Evolutionary conservation across 768 basidiomycete genomes (phyloP), one percentile per base, ranked within the genome.

Genomic region (Kwoniella europaea): DNA sequence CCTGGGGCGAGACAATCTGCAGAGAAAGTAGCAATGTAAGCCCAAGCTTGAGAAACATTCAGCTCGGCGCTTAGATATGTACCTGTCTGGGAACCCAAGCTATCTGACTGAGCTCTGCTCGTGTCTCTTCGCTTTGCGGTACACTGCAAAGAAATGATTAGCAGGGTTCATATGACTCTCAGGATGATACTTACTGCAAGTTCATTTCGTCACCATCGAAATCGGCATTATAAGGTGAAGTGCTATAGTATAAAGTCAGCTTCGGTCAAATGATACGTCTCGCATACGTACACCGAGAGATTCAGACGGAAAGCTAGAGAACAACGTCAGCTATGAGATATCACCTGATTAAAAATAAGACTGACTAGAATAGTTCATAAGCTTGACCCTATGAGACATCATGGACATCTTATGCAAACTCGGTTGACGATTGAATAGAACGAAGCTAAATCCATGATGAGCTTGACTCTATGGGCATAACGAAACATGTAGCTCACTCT

Each of bases 171-270:
- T 13, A 27, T 16, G 3, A 7, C 6, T 16, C 27, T 10, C 41
- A 22, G 54, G 3, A 13, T 55, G 1, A 35, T 7, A 58, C 42
- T 65, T 88, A 96, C 94, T 98, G 97, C 91, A 98, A 92, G 86
- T 99, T 98, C 97, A 98, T 99, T 84, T 99, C 97, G 80, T 98
- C 97, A 76, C 97, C 97, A 80, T 98, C 97, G 85, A 98, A 99
- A 85, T 99, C 97, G 82, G 97, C 97, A 79, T 99, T 98, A 85
- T 99, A 98, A 0, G 97, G 97, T 46, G 96, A 93, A 12, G 94
- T 98, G 66, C 91, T 92, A 64, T 13, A n/a, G 20, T 10, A 12
- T 12, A 53, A 57, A 24, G 63, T 71, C 67, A 74, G 72, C 68
- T 42, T n/a, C 13, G 59, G 6, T 7, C 61, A 65, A 65, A 73